Conservation (phyloP, 2,329 filamentous ascomycete genomes). For the Aspergillus versicolor region DNA sequence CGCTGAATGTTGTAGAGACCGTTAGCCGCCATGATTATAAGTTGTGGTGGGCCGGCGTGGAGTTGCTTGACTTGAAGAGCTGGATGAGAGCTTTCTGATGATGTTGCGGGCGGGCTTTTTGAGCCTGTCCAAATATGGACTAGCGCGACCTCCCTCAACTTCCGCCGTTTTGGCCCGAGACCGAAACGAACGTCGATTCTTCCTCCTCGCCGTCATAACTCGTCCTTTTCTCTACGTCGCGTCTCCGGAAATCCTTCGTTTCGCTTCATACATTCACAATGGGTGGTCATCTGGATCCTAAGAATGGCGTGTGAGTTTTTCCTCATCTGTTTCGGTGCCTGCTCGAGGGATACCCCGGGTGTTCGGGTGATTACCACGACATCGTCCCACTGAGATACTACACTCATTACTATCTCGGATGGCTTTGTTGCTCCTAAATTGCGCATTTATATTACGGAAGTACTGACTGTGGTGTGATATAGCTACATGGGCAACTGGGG, state of each 20-base stretch:
- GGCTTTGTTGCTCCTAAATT: background rate
- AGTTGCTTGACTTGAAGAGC: conserved; percentile 7
- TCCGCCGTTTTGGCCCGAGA: conserved; percentile 29
- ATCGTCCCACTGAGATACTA: conserved; percentile 2
- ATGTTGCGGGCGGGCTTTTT: conserved; percentile 36
- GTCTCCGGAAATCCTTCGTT: conserved; percentile 14
- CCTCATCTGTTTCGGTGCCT: conserved; percentile 5
- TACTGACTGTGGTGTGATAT: conserved; percentile 27
- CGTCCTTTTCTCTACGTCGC: conserved; percentile 14
- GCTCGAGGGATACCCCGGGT: background rate
- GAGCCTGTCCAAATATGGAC: conserved; percentile 32
- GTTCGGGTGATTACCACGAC: conserved; percentile 11
- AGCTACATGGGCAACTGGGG: conserved; percentile 78
- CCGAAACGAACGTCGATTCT: conserved; percentile 24
- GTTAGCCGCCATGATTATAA: conserved; percentile 48
- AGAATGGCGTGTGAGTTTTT: conserved; percentile 45
- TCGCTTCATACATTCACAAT: conserved; percentile 31
- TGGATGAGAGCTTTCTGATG: conserved; percentile 25
- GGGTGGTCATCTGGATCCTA: conserved; percentile 41
- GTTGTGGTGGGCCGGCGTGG: conserved; percentile 12
- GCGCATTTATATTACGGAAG: background rate
- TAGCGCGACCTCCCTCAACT: conserved; percentile 34
- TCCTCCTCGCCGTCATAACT: conserved; percentile 18
- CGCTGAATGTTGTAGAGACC: conserved; percentile 37
- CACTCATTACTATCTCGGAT: background rate